These are phyloP conservation scores for Neonectria magnoliae DNA, from an alignment of 2,329 filamentous ascomycete species.

Conservation along the genomic window DNA sequence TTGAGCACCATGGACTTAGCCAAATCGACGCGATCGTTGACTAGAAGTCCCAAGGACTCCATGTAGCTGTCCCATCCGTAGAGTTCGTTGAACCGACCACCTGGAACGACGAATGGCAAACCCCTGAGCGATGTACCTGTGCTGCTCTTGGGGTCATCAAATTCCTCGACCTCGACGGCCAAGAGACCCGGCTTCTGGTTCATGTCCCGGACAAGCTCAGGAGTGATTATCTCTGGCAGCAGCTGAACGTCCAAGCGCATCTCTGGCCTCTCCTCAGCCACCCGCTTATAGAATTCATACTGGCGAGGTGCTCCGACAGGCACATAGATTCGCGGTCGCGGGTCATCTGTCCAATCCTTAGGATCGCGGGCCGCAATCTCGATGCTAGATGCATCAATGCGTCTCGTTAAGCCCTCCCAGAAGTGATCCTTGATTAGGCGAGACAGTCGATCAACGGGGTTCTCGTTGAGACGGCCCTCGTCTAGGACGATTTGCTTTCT, in stretches of 20 bases:
- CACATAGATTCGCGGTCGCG: slow-evolving; percentile 90
- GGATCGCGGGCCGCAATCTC: slow-evolving; percentile 88
- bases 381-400: slow-evolving; percentile 89
- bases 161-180: slow-evolving; percentile 87
- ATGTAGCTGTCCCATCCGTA: slow-evolving; percentile 99
- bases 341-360: slow-evolving; percentile 94
- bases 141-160: slow-evolving; percentile 63
- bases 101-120: slow-evolving; percentile 95
- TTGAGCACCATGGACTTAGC: slow-evolving; percentile 95
- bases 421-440: slow-evolving; percentile 90
- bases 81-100: slow-evolving; percentile 96
- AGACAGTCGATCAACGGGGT: slow-evolving; percentile 87
- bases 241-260: slow-evolving; percentile 87
- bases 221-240: slow-evolving; percentile 80
- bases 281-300: slow-evolving; percentile 84
- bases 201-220: slow-evolving; percentile 82
- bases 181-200: slow-evolving; percentile 90
- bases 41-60: slow-evolving; percentile 89
- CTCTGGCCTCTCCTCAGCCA: slow-evolving; percentile 82
- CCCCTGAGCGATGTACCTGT: slow-evolving; percentile 80
- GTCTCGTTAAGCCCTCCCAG: slow-evolving; percentile 89
- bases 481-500: slow-evolving; percentile 91
- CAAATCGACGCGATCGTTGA: slow-evolving; percentile 85
- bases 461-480: slow-evolving; percentile 91
- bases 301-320: slow-evolving; percentile 87